Percentiles rank a stretch among this genome's conserved stretches.
These are phyloP conservation scores for Abelmoschus esculentus DNA, from an alignment of 345 rosid species.

Conservation along the genomic window DNA sequence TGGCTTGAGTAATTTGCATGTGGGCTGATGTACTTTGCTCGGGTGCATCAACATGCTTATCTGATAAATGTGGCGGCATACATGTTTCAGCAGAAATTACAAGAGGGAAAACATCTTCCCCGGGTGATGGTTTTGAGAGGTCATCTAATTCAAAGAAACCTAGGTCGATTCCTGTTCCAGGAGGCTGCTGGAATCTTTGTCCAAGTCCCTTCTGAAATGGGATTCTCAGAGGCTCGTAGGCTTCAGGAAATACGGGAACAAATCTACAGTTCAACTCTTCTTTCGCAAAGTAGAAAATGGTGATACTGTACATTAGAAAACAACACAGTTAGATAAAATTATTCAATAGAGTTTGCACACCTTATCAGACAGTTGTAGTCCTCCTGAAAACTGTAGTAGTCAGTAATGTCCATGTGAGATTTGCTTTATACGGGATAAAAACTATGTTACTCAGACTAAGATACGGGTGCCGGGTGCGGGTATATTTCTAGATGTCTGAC, in stretches of 20 bases:
- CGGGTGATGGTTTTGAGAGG: constrained; percentile 62
- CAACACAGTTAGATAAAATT: constrained; percentile 1
- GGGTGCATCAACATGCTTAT: constrained; percentile 20
- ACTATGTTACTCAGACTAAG: no score
- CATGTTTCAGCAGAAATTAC: constrained; percentile 69
- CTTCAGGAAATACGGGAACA: constrained; percentile 60
- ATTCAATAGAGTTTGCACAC: not conserved
- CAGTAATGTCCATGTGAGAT: no score
- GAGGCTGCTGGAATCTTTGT: constrained; percentile 66
- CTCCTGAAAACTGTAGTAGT: no score
- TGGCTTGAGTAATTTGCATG: constrained; percentile 75
- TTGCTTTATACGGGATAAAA: no score
- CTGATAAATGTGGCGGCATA: constrained; percentile 19
- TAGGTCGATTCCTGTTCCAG: constrained; percentile 77
- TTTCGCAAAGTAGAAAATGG: constrained; percentile 68
- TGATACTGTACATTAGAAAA: constrained; percentile 42
- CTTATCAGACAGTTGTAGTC: not conserved
- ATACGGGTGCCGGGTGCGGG: no score
- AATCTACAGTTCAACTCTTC: constrained; percentile 69
- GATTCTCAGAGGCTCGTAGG: constrained; percentile 42
- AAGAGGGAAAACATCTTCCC: constrained; percentile 73
- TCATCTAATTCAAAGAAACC: constrained; percentile 76
- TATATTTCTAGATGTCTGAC: no score
- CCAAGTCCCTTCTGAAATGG: constrained; percentile 65
- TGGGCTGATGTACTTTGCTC: constrained; percentile 33